These are phyloP conservation scores for Pyrenochaeta sp. DNA, from an alignment of 2,329 filamentous ascomycete genomes.

Conservation along the genomic window DNA sequence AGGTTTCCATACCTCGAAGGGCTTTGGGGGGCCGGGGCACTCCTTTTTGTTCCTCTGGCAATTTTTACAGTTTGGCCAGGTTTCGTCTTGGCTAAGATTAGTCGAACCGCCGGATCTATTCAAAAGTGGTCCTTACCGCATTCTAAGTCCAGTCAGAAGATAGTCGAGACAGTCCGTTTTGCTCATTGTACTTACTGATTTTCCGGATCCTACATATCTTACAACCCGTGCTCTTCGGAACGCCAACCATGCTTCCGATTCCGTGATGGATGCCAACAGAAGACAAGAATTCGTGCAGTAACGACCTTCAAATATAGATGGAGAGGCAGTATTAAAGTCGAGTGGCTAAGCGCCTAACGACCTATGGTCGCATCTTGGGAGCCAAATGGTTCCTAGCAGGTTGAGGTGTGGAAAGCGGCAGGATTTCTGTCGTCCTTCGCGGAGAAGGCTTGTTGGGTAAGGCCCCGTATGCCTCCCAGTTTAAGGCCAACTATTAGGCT, in stretches of 20 bases:
- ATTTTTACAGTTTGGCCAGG: slow-evolving; percentile 43
- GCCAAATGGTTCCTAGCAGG: slow-evolving; percentile 9
- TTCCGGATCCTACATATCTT: slow-evolving; percentile 42
- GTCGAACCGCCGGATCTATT: slow-evolving; percentile 8
- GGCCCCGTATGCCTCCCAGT: no score
- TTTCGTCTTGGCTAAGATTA: slow-evolving; percentile 38
- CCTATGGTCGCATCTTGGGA: slow-evolving; percentile 7
- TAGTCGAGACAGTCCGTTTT: background rate
- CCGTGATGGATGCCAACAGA: background rate
- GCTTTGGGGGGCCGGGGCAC: slow-evolving; percentile 46
- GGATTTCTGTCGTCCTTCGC: slow-evolving; percentile 11
- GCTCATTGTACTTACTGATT: slow-evolving; percentile 33
- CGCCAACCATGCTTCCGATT: slow-evolving; percentile 37
- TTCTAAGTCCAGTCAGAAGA: slow-evolving; percentile 21
- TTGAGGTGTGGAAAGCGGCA: slow-evolving; percentile 16
- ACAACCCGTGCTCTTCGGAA: slow-evolving; percentile 45
- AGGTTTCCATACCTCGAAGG: slow-evolving; percentile 27
- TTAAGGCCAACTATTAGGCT: slow-evolving; percentile 14
- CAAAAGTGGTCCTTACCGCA: slow-evolving; percentile 20
- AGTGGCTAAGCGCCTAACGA: slow-evolving; percentile 2
- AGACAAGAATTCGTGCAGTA: background rate
- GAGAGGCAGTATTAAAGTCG: slow-evolving; percentile 1
- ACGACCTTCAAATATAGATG: background rate
- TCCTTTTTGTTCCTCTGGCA: slow-evolving; percentile 44
- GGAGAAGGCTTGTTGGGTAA: slow-evolving; percentile 13